phyloP scores from a whole-genome alignment of 2,329 filamentous ascomycete species.

The Zalaria sp. region DNA sequence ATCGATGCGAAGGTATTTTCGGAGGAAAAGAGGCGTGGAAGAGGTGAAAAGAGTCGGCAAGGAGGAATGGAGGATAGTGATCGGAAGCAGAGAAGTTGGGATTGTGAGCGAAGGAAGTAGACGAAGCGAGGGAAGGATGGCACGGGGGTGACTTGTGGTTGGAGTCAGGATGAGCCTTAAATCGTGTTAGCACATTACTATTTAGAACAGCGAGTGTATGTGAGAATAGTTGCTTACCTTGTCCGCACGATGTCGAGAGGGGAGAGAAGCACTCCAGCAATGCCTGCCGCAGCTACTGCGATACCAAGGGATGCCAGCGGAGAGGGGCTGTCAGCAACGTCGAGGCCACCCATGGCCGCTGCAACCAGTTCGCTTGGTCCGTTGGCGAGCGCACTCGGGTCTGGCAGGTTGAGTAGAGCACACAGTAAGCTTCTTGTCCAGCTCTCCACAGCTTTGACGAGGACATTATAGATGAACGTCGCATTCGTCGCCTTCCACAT shows the following conservation, averaged over 20 bases:
- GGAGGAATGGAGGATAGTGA: constrained; percentile 77
- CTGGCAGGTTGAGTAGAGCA: constrained; percentile 78
- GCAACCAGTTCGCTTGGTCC: constrained; percentile 33
- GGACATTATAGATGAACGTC: constrained; percentile 79
- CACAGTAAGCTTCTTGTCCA: constrained; percentile 87
- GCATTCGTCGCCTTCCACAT: constrained; percentile 91
- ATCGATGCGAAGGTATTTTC: constrained; percentile 73
- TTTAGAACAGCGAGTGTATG: background rate
- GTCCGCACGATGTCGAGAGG: constrained; percentile 87
- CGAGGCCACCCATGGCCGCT: constrained; percentile 47
- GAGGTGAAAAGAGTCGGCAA: constrained; percentile 72
- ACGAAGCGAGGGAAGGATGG: constrained; percentile 64
- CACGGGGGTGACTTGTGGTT: constrained; percentile 57
- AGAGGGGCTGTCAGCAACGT: constrained; percentile 68
- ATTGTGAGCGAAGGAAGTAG: constrained; percentile 59
- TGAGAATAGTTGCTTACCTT: constrained; percentile 21
- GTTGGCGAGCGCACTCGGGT: constrained; percentile 48
- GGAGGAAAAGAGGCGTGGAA: constrained; percentile 71
- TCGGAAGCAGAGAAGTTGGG: constrained; percentile 52
- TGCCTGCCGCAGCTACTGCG: constrained; percentile 47
- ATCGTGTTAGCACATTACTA: constrained; percentile 3
- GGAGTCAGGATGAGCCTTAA: constrained; percentile 61
- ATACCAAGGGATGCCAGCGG: constrained; percentile 71
- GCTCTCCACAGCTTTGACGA: constrained; percentile 76
- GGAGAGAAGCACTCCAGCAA: constrained; percentile 67